Evolutionary conservation across 768 basidiomycete species (phyloP), one percentile per base, ranked within the genome.

Genomic region (Mycena vitilis): DNA sequence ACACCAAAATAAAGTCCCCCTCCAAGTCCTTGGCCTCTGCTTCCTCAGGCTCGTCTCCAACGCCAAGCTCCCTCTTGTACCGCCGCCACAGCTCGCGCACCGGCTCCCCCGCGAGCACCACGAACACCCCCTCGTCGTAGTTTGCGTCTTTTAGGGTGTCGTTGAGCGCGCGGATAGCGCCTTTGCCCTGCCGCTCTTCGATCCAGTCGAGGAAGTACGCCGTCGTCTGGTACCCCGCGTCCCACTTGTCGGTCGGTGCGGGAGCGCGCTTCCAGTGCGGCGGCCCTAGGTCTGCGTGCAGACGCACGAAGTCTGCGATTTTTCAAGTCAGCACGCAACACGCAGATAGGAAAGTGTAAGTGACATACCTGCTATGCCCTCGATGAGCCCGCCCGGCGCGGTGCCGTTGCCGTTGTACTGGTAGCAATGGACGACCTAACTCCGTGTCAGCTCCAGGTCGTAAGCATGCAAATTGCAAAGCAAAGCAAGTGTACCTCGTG

Each of bases 341-440:
- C 18, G 25, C 2, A 52, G 8, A n/a, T 15, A 12, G n/a, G 3
- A 20, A 47, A 34, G 20, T 23, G 11, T 45, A 15, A 38, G 36
- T n/a, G 18, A 68, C 81, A 49, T 66, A 91, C 92, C 92, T 76
- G 93, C 93, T 34, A 95, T 84, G 22, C 93, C 93, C 74, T 95
- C 93, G 69, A 93, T 87, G 54, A 95, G 79, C 2, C 93, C 93
- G 2, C 86, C 85, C 0, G 91, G 91, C 71, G 86, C 89, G 49
- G 84, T 86, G 30, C 82, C 88, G 25, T 80, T 74, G 1, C 84
- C 91, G 72, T 92, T 84, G 77, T 88, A 86, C 74, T 94, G 93
- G 75, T 84, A 94, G 74, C 91, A 94, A 70, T 95, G 93, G 8
- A 93, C 92, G 74, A 91, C 84, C 78, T 95, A 92, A 75, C 92